These are phyloP conservation scores for Cenchrus fungigraminus DNA, from an alignment of 176 grass and related monocot genomes.

Conservation along the genomic window DNA sequence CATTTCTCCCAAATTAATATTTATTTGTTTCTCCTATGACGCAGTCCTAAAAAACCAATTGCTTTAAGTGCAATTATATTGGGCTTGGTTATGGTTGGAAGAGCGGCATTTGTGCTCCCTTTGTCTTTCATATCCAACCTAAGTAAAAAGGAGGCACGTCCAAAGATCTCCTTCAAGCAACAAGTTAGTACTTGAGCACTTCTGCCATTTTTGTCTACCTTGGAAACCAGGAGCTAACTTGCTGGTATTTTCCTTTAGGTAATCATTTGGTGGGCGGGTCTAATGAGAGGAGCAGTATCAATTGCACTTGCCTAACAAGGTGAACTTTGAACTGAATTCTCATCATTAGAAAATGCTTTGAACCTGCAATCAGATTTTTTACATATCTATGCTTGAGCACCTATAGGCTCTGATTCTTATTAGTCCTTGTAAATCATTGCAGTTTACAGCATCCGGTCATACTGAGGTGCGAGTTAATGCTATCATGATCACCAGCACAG, in stretches of 20 bases:
- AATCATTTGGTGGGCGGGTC: conserved; percentile 96
- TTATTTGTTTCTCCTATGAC: conserved; percentile 31
- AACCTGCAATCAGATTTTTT: not conserved
- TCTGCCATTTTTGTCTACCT: conserved; percentile 20
- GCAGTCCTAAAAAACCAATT: conserved; percentile 88
- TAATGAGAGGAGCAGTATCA: conserved; percentile 99
- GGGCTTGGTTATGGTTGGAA: conserved; percentile 86
- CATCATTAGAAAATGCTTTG: conserved; percentile 31
- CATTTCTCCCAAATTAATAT: not conserved
- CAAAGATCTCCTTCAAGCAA: conserved; percentile 88
- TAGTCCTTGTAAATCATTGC: conserved; percentile 37
- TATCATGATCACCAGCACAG: conserved; percentile 93
- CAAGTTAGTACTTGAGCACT: conserved; percentile 55
- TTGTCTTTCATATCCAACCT: conserved; percentile 81
- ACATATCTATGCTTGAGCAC: conserved; percentile 18
- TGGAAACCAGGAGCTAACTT: conserved; percentile 29
- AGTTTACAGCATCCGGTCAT: conserved; percentile 81
- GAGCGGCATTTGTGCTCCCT: conserved; percentile 92
- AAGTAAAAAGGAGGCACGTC: conserved; percentile 59
- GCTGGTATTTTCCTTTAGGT: conserved; percentile 52
- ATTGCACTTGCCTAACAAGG: conserved; percentile 99
- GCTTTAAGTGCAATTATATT: conserved; percentile 77
- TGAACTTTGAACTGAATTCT: conserved; percentile 43
- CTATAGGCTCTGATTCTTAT: conserved; percentile 28
- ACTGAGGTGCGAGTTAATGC: conserved; percentile 68